Evolutionary conservation across 495 filamentous ascomycete genomes (phyloP).

Genomic region (Lophium mytilinum): DNA sequence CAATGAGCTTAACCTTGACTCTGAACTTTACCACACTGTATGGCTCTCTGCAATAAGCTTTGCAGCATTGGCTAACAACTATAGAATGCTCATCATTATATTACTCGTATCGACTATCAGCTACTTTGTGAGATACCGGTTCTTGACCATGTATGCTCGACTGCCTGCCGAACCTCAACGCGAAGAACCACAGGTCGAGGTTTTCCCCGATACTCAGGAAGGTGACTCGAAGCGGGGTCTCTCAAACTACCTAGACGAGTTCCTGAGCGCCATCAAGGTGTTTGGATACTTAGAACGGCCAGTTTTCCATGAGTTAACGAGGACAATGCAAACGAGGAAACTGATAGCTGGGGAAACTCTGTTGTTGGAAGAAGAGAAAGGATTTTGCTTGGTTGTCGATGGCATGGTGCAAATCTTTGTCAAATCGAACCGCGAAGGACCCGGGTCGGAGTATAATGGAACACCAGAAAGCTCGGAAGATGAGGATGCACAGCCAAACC

Average conservation of each 20-base stretch:
- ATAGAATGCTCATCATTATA: conserved; percentile 47
- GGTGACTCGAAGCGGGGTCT: conserved; percentile 84
- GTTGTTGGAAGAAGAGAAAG: conserved; percentile 92
- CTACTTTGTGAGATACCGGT: conserved; percentile 91
- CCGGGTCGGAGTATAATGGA: conserved; percentile 32
- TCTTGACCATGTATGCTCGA: conserved; percentile 89
- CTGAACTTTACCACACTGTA: conserved; percentile 97
- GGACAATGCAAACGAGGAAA: conserved; percentile 96
- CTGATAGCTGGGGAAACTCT: conserved; percentile 92
- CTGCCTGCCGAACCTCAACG: conserved; percentile 90
- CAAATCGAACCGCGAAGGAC: conserved; percentile 64
- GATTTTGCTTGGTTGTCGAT: conserved; percentile 95
- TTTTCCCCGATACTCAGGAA: conserved; percentile 88
- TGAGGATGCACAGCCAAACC: conserved; percentile 49
- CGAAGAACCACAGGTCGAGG: conserved; percentile 88
- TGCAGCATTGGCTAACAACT: not conserved
- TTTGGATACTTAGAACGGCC: conserved; percentile 95
- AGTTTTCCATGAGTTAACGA: conserved; percentile 93
- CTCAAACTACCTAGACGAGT: conserved; percentile 93
- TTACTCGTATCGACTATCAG: conserved; percentile 67
- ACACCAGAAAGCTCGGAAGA: conserved; percentile 50
- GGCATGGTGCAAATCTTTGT: conserved; percentile 97
- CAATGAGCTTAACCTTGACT: conserved; percentile 90
- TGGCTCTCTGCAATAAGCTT: conserved; percentile 18
- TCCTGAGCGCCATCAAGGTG: conserved; percentile 97